Evolutionary conservation across 192 early-diverging fungal genomes (phyloP), one percentile per base, ranked within the genome.

Genomic region (Linnemannia elongata): DNA sequence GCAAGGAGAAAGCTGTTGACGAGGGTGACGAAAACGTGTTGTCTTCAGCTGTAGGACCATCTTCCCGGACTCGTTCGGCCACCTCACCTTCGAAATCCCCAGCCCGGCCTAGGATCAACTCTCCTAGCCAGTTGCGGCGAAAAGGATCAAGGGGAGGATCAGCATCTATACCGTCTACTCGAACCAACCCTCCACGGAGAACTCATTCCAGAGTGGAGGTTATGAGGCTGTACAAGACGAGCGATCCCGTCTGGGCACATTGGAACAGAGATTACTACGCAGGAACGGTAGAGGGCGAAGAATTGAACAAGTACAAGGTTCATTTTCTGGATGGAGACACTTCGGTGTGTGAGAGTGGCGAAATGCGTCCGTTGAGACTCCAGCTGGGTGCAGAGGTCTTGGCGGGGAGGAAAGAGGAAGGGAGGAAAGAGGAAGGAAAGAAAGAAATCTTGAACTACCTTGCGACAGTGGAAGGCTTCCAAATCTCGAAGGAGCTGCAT

Each of bases 291-390:
- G 2, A 18, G 20, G 36, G 63, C 13, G 66, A 78, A 66, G 49
- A 74, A 4, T 17, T 22, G 15, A 76, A 87, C 13, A 24, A n/a
- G 36, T 81, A 81, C 30, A 44, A 74, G 3, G 47, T 87, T 39
- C 72, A 70, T n/a, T 87, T 87, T 68, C 35, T 81, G 42, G 85
- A 87, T 22, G 49, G 75, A 17, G 44, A 73, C 18, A 30, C 38
- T 24, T 6, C 45, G 2, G 9, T 22, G 18, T 76, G 78, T 68
- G 76, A 81, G 5, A 63, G 42, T 1, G 9, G 35, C 7, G 33
- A 87, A 0, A 81, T 87, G 85, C 75, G 85, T 30, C 85, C 85
- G 2, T 66, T 87, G 13, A 81, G 70, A 63, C 60, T 87, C n/a
- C 81, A 76, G 27, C 76, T 87, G 18, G 85, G 85, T 24, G 30